phyloP scores from a whole-genome alignment of 768 basidiomycete genomes.

The Agrocybe praecox region DNA sequence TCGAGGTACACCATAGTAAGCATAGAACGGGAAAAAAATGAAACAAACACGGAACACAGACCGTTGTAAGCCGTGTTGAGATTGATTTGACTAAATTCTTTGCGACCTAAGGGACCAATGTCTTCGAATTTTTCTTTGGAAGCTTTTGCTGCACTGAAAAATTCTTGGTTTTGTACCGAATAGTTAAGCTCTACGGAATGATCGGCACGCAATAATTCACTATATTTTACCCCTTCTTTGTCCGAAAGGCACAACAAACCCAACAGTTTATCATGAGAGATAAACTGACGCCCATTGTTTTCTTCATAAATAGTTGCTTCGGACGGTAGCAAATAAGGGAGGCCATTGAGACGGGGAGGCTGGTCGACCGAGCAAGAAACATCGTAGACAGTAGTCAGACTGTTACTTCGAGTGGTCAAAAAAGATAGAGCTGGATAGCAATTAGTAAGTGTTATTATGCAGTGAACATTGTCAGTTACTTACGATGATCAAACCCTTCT shows the following conservation, averaged over 20 bases:
- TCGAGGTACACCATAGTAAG: neutral
- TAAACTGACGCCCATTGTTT: constrained; percentile 33
- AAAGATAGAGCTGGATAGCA: constrained; percentile 50
- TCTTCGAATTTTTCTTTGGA: constrained; percentile 31
- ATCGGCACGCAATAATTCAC: constrained; percentile 34
- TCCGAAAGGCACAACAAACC: constrained; percentile 50
- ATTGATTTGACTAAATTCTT: constrained; percentile 48
- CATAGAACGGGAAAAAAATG: neutral
- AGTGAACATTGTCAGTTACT: constrained; percentile 23
- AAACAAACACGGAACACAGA: too few relatives aligned
- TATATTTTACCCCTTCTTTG: constrained; percentile 45
- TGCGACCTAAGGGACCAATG: constrained; percentile 45
- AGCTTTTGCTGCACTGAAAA: constrained; percentile 24
- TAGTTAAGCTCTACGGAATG: constrained; percentile 17
- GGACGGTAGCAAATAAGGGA: constrained; percentile 47
- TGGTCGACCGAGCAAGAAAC: constrained; percentile 43
- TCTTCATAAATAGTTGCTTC: constrained; percentile 21
- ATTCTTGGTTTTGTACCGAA: neutral
- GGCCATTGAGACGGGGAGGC: constrained; percentile 44
- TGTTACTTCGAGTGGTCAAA: constrained; percentile 61
- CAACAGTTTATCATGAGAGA: constrained; percentile 31
- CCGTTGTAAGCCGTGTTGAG: constrained; percentile 57
- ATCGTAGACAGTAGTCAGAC: constrained; percentile 66
- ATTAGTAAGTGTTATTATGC: neutral
- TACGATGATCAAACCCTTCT: constrained; percentile 25